These are phyloP conservation scores for Ophiognomonia clavigignenti-juglandacearum DNA, from an alignment of 2,329 filamentous ascomycete species.

Conservation along the genomic window DNA sequence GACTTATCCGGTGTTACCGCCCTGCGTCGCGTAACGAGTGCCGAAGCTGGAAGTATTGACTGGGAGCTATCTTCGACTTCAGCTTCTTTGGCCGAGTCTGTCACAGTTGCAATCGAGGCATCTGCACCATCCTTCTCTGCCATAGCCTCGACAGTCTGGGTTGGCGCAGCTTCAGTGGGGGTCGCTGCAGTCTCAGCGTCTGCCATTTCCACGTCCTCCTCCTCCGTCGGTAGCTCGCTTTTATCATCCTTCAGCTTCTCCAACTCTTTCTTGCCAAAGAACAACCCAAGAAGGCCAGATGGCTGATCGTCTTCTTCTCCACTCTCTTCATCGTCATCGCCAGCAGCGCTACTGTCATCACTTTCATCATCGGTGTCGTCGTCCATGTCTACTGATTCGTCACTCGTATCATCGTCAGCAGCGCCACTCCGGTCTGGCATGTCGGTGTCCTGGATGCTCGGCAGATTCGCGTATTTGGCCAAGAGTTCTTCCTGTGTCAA, in stretches of 20 bases:
- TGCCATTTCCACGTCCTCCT: conserved; percentile 14
- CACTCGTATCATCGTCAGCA: conserved; percentile 47
- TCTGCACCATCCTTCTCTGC: not conserved
- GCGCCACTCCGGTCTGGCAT: conserved; percentile 22
- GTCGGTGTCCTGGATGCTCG: conserved; percentile 31
- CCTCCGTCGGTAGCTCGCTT: conserved; percentile 20
- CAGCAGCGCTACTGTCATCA: conserved; percentile 32
- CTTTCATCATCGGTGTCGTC: conserved; percentile 54
- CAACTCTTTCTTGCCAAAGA: conserved; percentile 56
- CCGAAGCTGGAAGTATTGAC: not conserved
- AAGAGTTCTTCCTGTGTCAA: conserved; percentile 66
- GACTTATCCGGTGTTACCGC: conserved; percentile 22
- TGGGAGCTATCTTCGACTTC: not conserved
- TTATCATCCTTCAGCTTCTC: conserved; percentile 44
- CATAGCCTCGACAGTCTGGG: not conserved
- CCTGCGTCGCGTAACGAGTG: not conserved
- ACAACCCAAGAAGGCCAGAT: conserved; percentile 47
- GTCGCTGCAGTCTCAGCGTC: conserved; percentile 14
- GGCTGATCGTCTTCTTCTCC: conserved; percentile 36
- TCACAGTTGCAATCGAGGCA: not conserved
- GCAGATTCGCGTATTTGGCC: conserved; percentile 64
- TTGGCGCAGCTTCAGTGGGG: not conserved
- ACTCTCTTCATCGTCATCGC: conserved; percentile 37
- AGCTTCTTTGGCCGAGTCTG: conserved; percentile 14
- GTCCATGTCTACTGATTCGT: conserved; percentile 66